These are phyloP conservation scores for Termitomyces sp. DNA, from an alignment of 768 basidiomycete species.

Conservation along the genomic window DNA sequence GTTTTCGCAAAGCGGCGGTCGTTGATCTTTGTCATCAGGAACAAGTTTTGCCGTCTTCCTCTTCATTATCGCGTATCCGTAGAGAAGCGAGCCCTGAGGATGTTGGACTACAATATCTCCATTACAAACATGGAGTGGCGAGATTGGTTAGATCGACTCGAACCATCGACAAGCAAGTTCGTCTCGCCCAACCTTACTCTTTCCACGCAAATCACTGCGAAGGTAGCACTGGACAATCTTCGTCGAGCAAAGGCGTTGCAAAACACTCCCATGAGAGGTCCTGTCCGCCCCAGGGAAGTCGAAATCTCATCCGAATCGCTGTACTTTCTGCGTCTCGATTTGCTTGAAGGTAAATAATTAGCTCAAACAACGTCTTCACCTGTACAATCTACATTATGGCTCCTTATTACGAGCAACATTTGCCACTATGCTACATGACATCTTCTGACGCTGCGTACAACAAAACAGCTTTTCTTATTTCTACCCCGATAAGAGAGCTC, in stretches of 20 bases:
- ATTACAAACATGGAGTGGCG: conserved; percentile 12
- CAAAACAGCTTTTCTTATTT: too few relatives aligned
- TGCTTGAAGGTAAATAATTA: neutral
- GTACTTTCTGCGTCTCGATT: neutral
- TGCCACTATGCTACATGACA: too few relatives aligned
- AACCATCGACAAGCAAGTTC: conserved; percentile 4
- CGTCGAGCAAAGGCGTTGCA: neutral
- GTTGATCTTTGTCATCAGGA: conserved; percentile 2
- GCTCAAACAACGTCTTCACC: neutral
- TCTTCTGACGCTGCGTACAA: too few relatives aligned
- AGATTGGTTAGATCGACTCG: conserved; percentile 9
- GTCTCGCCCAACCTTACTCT: neutral
- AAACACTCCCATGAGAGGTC: neutral
- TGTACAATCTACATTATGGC: neutral
- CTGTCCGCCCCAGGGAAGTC: neutral
- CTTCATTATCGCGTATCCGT: neutral
- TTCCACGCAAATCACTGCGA: neutral
- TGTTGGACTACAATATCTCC: conserved; percentile 13
- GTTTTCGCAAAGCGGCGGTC: neutral
- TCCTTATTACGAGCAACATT: too few relatives aligned
- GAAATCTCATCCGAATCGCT: neutral
- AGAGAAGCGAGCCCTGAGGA: conserved; percentile 9
- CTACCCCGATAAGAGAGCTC: neutral
- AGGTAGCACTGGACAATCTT: conserved; percentile 2
- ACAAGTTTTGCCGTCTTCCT: conserved; percentile 9